Evolutionary conservation across 257 asterid species (phyloP).

Genomic region (Vinca minor): DNA sequence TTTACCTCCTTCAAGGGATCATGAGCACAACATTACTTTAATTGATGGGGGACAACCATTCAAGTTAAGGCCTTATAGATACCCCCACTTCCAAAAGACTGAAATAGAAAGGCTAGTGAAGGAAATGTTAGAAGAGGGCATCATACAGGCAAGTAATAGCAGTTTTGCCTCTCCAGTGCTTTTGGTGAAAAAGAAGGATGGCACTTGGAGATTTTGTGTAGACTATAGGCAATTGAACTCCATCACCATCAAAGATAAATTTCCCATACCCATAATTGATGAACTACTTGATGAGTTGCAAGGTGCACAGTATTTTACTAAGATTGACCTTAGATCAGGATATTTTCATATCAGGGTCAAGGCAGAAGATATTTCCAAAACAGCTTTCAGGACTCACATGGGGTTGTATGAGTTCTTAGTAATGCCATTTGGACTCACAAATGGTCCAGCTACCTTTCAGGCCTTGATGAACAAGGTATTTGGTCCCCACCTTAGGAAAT

Average conservation of each 20-base stretch:
- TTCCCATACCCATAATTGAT: not conserved
- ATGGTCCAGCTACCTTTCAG: too few relatives aligned
- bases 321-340: too few relatives aligned
- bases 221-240: too few relatives aligned
- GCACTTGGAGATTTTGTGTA: too few relatives aligned
- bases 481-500: too few relatives aligned
- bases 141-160: not conserved
- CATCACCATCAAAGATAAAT: conserved; percentile 1
- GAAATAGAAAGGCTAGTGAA: not conserved
- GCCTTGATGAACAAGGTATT: too few relatives aligned
- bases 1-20: too few relatives aligned
- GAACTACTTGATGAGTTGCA: conserved; percentile 8
- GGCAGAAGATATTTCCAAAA: not conserved
- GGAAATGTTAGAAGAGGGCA: not conserved
- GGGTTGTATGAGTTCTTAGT: conserved; percentile 9
- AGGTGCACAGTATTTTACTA: too few relatives aligned
- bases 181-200: too few relatives aligned
- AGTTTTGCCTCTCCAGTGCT: not conserved
- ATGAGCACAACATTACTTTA: not conserved
- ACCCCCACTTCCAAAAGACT: not conserved
- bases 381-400: not conserved
- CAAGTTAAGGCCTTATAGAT: not conserved
- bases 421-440: too few relatives aligned
- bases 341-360: conserved; percentile 5
- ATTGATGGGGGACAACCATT: accelerated